Evolutionary conservation across 495 filamentous ascomycete species (phyloP), one percentile per base, ranked within the genome.

Genomic region (Annulohypoxylon bovei): DNA sequence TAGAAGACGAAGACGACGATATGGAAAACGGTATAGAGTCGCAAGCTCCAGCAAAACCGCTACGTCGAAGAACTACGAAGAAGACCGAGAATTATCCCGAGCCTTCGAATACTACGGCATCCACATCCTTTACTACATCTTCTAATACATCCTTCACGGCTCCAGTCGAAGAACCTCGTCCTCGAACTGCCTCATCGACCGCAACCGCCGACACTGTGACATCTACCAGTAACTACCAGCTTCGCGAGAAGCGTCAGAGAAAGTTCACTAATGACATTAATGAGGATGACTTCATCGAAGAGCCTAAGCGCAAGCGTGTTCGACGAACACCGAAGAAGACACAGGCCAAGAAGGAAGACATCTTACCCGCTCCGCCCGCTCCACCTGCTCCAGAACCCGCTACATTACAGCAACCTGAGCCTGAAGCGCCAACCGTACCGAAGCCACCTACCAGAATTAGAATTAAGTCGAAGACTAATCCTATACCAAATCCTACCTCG

Each of bases 171-270:
- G 67, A 77, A 39, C 42, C 64, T 39, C 75, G 75, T 6, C 75
- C 75, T n/a, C 56, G 33, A 0, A 77, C 75, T 3, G 68, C 75
- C 2, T 77, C 75, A 0, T 77, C 75, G 11, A 75, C 72, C 2
- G 72, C 75, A 6, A 77, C 75, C 8, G 69, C 56, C 9, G 73
- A 68, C 20, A 77, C 75, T 14, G 61, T 73, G 3, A 42, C 59
- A n/a, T 77, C 75, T 1, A 77, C 70, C 0, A 72, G 62, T 47
- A 73, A 62, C 37, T 77, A 77, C n/a, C 70, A 69, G 20, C 65
- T 77, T 23, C 71, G 75, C 14, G 75, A 77, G 44, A 77, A 77
- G 40, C 64, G 75, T 1, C 75, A 77, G 39, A 55, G 63, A 40
- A 75, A 71, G 20, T 77, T 77, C 56, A 73, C 75, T 11, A 63